These are phyloP conservation scores for Blastobotrys petasosporus DNA, from an alignment of 1,139 yeast species.

Conservation along the genomic window DNA sequence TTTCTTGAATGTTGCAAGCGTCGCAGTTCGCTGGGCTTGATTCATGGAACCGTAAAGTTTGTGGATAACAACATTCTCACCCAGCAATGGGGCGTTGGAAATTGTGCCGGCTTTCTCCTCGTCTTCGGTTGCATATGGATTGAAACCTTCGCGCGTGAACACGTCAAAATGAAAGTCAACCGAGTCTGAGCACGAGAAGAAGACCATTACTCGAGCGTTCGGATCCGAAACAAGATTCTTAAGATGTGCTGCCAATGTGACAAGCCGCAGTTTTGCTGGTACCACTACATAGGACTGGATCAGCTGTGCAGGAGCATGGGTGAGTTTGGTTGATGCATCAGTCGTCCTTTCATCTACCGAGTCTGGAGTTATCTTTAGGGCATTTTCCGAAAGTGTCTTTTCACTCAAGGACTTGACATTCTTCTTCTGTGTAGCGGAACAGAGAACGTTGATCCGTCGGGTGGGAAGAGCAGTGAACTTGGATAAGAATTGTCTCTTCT, in stretches of 20 bases:
- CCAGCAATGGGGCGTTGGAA: slow-evolving; percentile 52
- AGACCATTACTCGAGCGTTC: slow-evolving; percentile 63
- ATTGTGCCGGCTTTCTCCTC: slow-evolving; percentile 28
- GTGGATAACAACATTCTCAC: slow-evolving; percentile 48
- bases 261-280: slow-evolving; percentile 87
- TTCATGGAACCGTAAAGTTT: slow-evolving; percentile 87
- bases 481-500: slow-evolving; percentile 29
- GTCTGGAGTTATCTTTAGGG: slow-evolving; percentile 54
- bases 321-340: slow-evolving; percentile 38
- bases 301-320: slow-evolving; percentile 83
- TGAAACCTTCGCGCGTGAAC: slow-evolving; percentile 43
- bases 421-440: slow-evolving; percentile 90
- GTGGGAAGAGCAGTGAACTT: slow-evolving; percentile 55
- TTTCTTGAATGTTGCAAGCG: slow-evolving; percentile 53
- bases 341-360: slow-evolving; percentile 14
- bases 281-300: slow-evolving; percentile 70
- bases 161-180: slow-evolving; percentile 85
- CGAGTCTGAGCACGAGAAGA: slow-evolving; percentile 89
- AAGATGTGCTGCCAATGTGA: slow-evolving; percentile 64
- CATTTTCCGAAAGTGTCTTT: slow-evolving; percentile 55
- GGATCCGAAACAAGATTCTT: slow-evolving; percentile 42
- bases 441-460: slow-evolving; percentile 67
- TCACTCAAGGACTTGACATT: slow-evolving; percentile 78
- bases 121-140: slow-evolving; percentile 23
- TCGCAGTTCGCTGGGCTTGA: slow-evolving; percentile 74